A percentile compares a stretch with the other conserved stretches of the same genome.
These are phyloP conservation scores for Eucalyptus virginea DNA, from an alignment of 345 rosid species.

Conservation along the genomic window DNA sequence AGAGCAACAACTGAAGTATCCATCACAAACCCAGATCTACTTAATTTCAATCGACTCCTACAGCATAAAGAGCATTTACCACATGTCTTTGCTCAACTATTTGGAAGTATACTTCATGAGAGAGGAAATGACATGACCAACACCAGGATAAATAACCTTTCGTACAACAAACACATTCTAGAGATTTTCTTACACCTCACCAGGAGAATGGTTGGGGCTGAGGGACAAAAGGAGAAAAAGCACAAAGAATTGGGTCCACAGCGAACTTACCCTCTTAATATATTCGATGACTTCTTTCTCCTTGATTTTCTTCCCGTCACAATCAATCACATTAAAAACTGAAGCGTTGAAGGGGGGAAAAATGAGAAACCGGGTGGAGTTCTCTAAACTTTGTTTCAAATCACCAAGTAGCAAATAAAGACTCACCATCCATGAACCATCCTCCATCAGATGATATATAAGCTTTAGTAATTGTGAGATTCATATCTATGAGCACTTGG, in stretches of 20 bases:
- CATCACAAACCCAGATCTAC: neutral
- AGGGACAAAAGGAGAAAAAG: neutral
- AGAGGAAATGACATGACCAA: neutral
- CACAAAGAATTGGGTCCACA: neutral
- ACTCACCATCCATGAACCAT: constrained; percentile 91
- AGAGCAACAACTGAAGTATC: neutral
- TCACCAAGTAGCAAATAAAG: neutral
- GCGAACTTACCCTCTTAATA: constrained; percentile 48
- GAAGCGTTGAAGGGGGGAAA: constrained; percentile 4
- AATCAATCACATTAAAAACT: constrained; percentile 78
- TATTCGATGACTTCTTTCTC: constrained; percentile 47
- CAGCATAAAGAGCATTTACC: neutral
- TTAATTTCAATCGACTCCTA: neutral
- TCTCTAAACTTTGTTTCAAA: neutral
- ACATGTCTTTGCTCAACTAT: neutral
- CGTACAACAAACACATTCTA: neutral
- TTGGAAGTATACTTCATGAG: neutral
- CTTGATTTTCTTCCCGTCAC: constrained; percentile 57
- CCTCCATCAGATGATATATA: constrained; percentile 86
- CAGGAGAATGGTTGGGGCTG: neutral
- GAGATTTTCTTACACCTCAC: neutral
- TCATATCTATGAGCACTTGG: constrained; percentile 81
- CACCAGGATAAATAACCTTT: neutral
- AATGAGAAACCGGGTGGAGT: neutral
- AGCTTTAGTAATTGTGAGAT: constrained; percentile 78